Conservation (phyloP, 306 rosid species). For the Cucumis sativus region Cucumber_9930_V3 NC_026657.2:21143001-21143500, state of each 20-base stretch:
- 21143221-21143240: constrained; percentile 80
- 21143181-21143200: constrained; percentile 12
- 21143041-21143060: constrained; percentile 1
- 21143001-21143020: constrained; percentile 10
- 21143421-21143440: constrained; percentile 76
- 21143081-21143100: constrained; percentile 5
- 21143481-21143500: not conserved
- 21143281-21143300: constrained; percentile 22
- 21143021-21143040: not conserved
- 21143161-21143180: not conserved
- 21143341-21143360: constrained; percentile 39
- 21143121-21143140: constrained; percentile 13
- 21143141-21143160: constrained; percentile 12
- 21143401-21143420: constrained; percentile 32
- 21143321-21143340: constrained; percentile 4
- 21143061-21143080: constrained; percentile 4
- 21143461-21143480: not conserved
- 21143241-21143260: constrained; percentile 50
- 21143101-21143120: not conserved
- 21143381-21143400: constrained; percentile 56
- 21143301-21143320: constrained; percentile 27
- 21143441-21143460: not conserved
- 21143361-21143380: constrained; percentile 32
- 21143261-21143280: constrained; percentile 63
- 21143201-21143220: constrained; percentile 28